These are phyloP conservation scores for Aegilops umbellulata DNA, from an alignment of 176 grass and related monocot species.

Conservation along the genomic window DNA sequence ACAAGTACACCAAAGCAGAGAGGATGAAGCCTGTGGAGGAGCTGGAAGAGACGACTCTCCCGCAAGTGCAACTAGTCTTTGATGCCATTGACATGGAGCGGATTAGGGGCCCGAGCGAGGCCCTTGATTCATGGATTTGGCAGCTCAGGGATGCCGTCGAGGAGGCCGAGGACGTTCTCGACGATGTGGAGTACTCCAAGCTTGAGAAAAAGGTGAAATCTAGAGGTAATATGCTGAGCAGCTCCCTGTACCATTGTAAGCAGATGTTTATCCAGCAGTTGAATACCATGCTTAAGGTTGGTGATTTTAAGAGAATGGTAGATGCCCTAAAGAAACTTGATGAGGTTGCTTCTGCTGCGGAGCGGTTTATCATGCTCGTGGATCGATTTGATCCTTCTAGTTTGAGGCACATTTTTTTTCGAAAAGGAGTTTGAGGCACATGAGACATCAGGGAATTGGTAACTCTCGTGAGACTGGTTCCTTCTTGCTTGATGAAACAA, in stretches of 20 bases:
- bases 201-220: not conserved
- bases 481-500: not conserved
- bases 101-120: not conserved
- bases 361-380: not conserved
- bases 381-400: not conserved
- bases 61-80: not conserved
- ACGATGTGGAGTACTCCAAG: not conserved
- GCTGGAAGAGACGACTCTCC: not conserved
- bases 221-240: not conserved
- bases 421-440: not conserved
- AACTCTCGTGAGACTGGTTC: not conserved
- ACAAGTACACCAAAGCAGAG: not conserved
- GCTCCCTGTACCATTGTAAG: not conserved
- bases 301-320: not conserved
- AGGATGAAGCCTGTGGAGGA: constrained; percentile 7
- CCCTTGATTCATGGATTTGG: not conserved
- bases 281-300: not conserved
- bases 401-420: not conserved
- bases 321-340: not conserved
- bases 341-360: not conserved
- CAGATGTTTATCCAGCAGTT: not conserved
- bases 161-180: not conserved
- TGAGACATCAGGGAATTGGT: not conserved
- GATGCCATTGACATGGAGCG: not conserved
- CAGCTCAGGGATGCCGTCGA: not conserved